Base-by-base conservation (phyloP, 768 basidiomycete species). In the Candolleomyces aberdarensis region DNA sequence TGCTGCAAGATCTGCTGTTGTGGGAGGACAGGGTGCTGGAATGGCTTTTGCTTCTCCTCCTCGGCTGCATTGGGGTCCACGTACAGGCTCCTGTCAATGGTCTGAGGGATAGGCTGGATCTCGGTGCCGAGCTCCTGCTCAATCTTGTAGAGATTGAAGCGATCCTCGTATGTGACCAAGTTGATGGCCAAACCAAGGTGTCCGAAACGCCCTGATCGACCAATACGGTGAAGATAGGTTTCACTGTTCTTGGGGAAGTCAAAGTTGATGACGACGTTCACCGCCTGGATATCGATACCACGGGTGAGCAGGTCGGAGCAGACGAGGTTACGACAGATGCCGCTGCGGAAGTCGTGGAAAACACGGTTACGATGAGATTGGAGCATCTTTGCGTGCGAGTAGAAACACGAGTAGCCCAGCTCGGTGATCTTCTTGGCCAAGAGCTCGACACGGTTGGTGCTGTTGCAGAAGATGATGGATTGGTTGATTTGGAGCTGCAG, bases 391-490 rank as follows among this genome's bases (percentile, higher is more conserved):
- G 96, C 96, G 74, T 99, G 96, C 55, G 96, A 98, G 83, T 97
- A 99, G 87, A 99, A 99, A 82, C 96, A 99, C 48, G 96, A 99
- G 74, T 98, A 99, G 65, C 96, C 96, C 57, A 98, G 89, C 71
- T 99, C 97, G 13, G 96, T 99, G 68, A 99, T 94, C 79, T 99
- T 99, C 81, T 98, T 98, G 63, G 96, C 96, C 67, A 99, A 85
- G 52, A 99, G 90, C 78, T 99, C 96, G 79, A 99, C 96, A 61
- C 96, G 94, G 81, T 98, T 97, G 70, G 96, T 99, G 65, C 96
- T 98, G 83, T 99, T 99, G 79, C 96, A 99, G 79, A 99, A 99
- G 72, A 99, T 99, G 78, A 99, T 98, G 62, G 96, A 98, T 79
- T 99, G 96, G 78, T 99, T 99, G 82, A 99, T 99, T 96, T 98